Conservation (phyloP, 2,329 filamentous ascomycete genomes). For the Fusarium globosum region DNA sequence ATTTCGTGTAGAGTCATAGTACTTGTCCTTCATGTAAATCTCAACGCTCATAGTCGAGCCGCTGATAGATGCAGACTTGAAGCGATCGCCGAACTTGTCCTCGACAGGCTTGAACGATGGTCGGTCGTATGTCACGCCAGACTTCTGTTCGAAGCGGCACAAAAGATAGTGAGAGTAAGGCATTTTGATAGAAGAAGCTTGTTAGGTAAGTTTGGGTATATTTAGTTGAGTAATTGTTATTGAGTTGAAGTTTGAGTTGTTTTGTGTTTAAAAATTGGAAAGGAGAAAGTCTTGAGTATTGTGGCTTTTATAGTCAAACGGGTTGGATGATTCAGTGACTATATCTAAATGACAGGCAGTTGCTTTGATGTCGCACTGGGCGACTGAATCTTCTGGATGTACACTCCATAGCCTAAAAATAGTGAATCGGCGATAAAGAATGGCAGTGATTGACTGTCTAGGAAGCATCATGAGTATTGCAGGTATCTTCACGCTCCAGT, state of each 20-base stretch:
- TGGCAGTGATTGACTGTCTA: background rate
- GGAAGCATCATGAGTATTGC: rapidly evolving
- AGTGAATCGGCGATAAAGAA: background rate
- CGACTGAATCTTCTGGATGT: background rate
- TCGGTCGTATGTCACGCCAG: too few relatives aligned
- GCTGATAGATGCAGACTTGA: background rate
- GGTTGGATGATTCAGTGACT: background rate
- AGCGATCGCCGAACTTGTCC: background rate
- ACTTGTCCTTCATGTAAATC: too few relatives aligned
- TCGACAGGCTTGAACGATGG: too few relatives aligned
- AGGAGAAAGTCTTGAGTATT: background rate
- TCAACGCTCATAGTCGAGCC: background rate
- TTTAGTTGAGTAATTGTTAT: too few relatives aligned
- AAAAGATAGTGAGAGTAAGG: too few relatives aligned
- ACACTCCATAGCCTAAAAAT: rapidly evolving
- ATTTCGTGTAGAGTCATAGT: background rate
- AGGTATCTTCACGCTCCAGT: rapidly evolving
- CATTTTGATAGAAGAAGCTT: background rate
- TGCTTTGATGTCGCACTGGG: rapidly evolving
- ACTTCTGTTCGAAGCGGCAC: background rate
- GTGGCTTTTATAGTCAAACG: background rate
- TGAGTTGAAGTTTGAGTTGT: background rate
- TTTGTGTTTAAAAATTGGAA: background rate
- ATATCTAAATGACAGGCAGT: background rate
- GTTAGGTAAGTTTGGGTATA: too few relatives aligned